Conservation (phyloP, 2,329 filamentous ascomycete species). For the Colletotrichum tropicicola region DNA sequence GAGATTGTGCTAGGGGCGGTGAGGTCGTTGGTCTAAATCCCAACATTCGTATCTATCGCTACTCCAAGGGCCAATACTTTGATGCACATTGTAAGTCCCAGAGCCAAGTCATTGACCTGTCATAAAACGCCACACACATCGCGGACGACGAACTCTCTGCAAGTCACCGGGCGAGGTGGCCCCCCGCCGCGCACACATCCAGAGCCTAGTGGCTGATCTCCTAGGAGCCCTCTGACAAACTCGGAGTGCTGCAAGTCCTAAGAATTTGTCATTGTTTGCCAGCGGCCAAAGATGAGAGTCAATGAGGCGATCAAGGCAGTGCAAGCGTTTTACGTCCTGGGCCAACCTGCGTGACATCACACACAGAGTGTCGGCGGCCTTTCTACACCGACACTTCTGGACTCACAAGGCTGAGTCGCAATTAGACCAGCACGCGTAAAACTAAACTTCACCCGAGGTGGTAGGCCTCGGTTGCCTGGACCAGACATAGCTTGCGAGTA, state of each 20-base stretch:
- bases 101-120: conserved; percentile 16
- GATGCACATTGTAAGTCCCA: conserved; percentile 81
- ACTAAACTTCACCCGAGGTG: background rate
- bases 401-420: background rate
- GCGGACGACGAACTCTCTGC: background rate
- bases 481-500: background rate
- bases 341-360: background rate
- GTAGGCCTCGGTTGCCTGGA: background rate
- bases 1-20: conserved; percentile 71
- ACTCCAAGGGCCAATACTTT: conserved; percentile 87
- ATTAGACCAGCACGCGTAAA: background rate
- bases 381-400: background rate
- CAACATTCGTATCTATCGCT: conserved; percentile 90
- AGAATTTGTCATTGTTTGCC: conserved; percentile 1
- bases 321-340: background rate
- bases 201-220: background rate
- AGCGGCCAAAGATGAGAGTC: background rate
- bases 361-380: background rate
- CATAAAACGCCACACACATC: conserved; percentile 18
- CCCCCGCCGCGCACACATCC: background rate
- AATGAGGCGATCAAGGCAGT: background rate
- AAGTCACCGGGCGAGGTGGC: background rate
- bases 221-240: background rate
- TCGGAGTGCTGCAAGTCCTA: background rate
- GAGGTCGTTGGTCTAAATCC: conserved; percentile 85